Conservation (phyloP, 2,329 filamentous ascomycete species). For the Parasarocladium wereldwijsianum region DNA sequence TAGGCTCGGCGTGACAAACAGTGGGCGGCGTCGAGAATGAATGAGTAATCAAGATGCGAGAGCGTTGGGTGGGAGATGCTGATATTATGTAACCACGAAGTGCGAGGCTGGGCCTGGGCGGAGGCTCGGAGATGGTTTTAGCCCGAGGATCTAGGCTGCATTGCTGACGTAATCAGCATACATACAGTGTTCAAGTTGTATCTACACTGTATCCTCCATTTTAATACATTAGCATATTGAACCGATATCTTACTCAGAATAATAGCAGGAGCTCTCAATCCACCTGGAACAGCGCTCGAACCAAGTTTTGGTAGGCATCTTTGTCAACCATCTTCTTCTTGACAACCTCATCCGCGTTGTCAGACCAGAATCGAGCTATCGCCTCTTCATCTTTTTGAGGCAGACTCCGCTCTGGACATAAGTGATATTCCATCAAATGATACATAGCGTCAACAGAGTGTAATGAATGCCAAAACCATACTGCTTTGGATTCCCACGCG, state of each 20-base stretch:
- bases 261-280: too few species aligned
- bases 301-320: slow-evolving; percentile 5
- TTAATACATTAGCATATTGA: neutral
- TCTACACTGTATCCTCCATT: neutral
- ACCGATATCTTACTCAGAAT: neutral
- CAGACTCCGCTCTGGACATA: slow-evolving; percentile 5
- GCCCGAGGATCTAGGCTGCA: too few species aligned
- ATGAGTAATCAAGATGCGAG: slow-evolving; percentile 4
- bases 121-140: slow-evolving; percentile 4
- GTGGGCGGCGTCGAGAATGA: too few species aligned
- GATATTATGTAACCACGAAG: slow-evolving; percentile 4
- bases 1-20: too few species aligned
- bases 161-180: too few species aligned
- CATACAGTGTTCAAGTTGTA: too few species aligned
- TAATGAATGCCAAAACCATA: slow-evolving; percentile 9
- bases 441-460: slow-evolving; percentile 8
- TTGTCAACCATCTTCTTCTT: slow-evolving; percentile 7
- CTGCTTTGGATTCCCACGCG: slow-evolving; percentile 9
- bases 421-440: slow-evolving; percentile 6
- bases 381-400: slow-evolving; percentile 4
- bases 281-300: slow-evolving; percentile 4
- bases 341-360: slow-evolving; percentile 6
- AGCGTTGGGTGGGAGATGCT: slow-evolving; percentile 1
- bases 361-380: slow-evolving; percentile 7
- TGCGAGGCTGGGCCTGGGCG: too few species aligned